Evolutionary conservation across 805 yeast genomes (phyloP), one percentile per base, ranked within the genome.

Genomic region (Saturnispora hagleri): DNA sequence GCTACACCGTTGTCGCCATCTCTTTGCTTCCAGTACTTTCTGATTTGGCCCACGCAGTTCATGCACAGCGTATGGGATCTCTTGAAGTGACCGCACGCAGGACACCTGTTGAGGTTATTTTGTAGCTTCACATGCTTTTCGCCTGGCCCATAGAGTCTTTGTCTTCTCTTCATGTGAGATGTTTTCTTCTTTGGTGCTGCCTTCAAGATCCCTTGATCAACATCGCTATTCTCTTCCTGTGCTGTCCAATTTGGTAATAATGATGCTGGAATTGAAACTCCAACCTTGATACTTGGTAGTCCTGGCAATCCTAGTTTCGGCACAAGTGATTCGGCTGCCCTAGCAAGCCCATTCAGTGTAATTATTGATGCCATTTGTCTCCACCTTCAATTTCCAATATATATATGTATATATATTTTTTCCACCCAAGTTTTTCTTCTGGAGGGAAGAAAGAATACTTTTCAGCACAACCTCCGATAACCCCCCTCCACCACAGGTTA

Each of bases 121-220:
- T 86, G 74, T 48, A 83, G 82, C 65, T 86, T 81, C 58, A 87
- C 72, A 60, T 89, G 93, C 66, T 89, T 91, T 53, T 80, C 76
- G 10, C 87, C 95, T 4, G 91, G 88, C 7, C 89, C 89, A 58
- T 87, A 79, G 59, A 85, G 80, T 70, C 90, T 81, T 65, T 80
- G 84, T 68, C 97, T 82, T 62, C 87, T 86, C 68, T 88, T 86
- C 71, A 80, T 80, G 66, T 89, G 88, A 7, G 98, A 89, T 2
- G 81, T 81, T 68, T 89, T 90, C 79, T 90, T 89, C 74, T 93
- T 93, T 51, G 99, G 98, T 6, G 82, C 97, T 5, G 99, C 99
- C 58, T 74, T 73, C 50, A 88, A 71, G 31, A 86, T 77, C n/a
- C 95, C 96, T 57, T 81, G 76, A 58, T 81, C 86, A 31, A 74